Base-by-base conservation (phyloP, 2,329 filamentous ascomycete genomes). In the Daldinia sp. region DNA sequence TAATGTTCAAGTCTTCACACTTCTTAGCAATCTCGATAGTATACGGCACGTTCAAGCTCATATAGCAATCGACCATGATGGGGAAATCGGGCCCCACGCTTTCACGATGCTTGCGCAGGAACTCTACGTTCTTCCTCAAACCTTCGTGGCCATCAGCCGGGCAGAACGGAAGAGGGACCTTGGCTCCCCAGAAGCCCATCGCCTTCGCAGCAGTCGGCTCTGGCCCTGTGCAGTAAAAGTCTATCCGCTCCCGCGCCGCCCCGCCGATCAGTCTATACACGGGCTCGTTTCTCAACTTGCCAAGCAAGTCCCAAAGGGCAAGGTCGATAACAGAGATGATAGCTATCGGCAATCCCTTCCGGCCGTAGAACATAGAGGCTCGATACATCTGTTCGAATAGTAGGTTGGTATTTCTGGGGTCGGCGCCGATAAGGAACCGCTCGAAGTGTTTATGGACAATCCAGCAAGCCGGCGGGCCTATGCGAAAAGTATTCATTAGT, bases 341-440 rank as follows among this genome's bases (percentile, higher is more conserved):
- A 54, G 94, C 94, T 9, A 94, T 86, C 1, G 94, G 91, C 1
- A 97, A 87, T 47, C 94, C 94, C 78, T 97, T 97, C 69, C 94
- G 90, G 64, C 94, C 94, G 75, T 97, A 97, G 82, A 97, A 97
- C 92, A 97, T 96, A 70, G 93, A 96, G 1, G 86, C 91, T 63
- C 93, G 89, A 82, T 97, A 97, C 94, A 97, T 97, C 77, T 96
- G 93, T 81, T 97, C 94, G 75, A 96, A 97, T 27, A 97, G 82
- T 66, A 94, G 86, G 78, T 96, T 97, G 54, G 92, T 96, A 75
- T 97, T 93, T 71, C 94, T 86, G 9, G 93, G 93, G 76, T 97
- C 94, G 71, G 92, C 89, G 39, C 93, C 93, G 70, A 97, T 84
- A 64, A 97, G 81, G 84, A 97, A 97, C 66, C 94, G 87, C 78